Evolutionary conservation across 192 early-diverging fungal species (phyloP), one percentile per base, ranked within the genome.

Genomic region (Gaertneriomyces sp.): DNA sequence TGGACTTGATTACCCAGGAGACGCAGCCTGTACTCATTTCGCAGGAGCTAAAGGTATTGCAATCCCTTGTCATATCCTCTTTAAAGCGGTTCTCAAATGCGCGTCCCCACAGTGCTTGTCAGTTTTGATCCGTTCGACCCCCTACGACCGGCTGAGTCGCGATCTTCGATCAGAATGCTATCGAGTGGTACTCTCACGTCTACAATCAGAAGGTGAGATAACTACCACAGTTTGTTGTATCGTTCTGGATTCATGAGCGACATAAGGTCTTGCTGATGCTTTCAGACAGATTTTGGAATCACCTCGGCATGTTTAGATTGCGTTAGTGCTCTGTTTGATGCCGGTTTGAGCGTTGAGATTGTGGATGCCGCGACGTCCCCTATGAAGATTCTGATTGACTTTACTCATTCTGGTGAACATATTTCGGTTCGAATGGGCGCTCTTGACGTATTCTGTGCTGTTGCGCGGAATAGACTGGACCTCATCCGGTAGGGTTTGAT

Each of bases 71-170:
- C 41, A 11, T 14, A 16, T 2, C 47, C 1, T 1, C 2, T n/a
- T 17, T 49, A 17, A n/a, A 1, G 1, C 12, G 0, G 12, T n/a
- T 49, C 47, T 17, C 47, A 49, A 49, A 17, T 17, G 47, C 2
- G 2, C 16, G 47, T 12, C 12, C 11, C 59, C 20, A 33, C 39
- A 71, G 69, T 68, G 68, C 47, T 39, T 71, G 4, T 47, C 46
- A 4, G 33, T 64, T 3, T 40, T 77, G 7, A 53, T 75, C 11
- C 14, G 51, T 52, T 68, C 62, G 41, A 68, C 57, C 40, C 50
- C 76, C 11, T 77, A 77, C 53, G 67, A 74, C 10, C 63, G 76
- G 9, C 45, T 75, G 25, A 33, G n/a, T 10, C 25, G 10, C 38
- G 42, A 69, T 19, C 63, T 63, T 46, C 58, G 72, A 25, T 41